A percentile compares a stretch with the other conserved stretches of the same genome.
These are phyloP conservation scores for Exserohilum turcica DNA, from an alignment of 2,329 filamentous ascomycete genomes.

Conservation along the genomic window DNA sequence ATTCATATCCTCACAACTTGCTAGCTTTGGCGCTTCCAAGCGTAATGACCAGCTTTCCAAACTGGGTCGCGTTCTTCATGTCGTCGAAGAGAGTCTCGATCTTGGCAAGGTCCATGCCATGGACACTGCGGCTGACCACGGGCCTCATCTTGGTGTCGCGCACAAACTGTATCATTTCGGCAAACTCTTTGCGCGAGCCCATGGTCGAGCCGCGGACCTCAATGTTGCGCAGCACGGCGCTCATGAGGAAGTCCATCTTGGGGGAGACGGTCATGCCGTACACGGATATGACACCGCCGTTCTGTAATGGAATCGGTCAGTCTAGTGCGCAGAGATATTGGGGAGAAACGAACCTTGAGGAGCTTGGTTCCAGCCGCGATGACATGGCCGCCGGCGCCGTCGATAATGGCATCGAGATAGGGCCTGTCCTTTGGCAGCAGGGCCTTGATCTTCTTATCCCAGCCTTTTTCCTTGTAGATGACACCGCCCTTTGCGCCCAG, in stretches of 20 bases:
- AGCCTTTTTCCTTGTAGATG: conserved; percentile 75
- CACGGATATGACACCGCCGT: conserved; percentile 79
- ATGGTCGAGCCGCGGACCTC: conserved; percentile 87
- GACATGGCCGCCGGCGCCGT: conserved; percentile 87
- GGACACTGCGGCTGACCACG: conserved; percentile 74
- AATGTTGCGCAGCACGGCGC: conserved; percentile 82
- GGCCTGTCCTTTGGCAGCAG: conserved; percentile 69
- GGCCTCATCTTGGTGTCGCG: conserved; percentile 73
- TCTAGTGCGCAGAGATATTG: neutral
- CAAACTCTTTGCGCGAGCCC: conserved; percentile 87
- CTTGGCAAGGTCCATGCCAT: conserved; percentile 74
- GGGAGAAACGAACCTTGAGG: conserved; percentile 60
- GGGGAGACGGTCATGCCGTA: conserved; percentile 92
- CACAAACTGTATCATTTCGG: conserved; percentile 88
- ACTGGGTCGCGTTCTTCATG: conserved; percentile 83
- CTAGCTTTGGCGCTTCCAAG: conserved; percentile 34
- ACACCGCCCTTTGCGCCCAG: conserved; percentile 84
- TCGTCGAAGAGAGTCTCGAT: conserved; percentile 85
- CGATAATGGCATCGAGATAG: conserved; percentile 81
- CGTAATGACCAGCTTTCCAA: conserved; percentile 87
- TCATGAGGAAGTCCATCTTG: conserved; percentile 85
- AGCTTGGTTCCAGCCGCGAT: conserved; percentile 70
- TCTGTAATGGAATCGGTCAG: conserved; percentile 38
- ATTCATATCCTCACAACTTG: conserved; percentile 34
- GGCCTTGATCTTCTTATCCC: conserved; percentile 75